A percentile compares a stretch with the other conserved stretches of the same genome.
These are phyloP conservation scores for Chrysosporium queenslandicum DNA, from an alignment of 2,329 filamentous ascomycete genomes.

Conservation along the genomic window DNA sequence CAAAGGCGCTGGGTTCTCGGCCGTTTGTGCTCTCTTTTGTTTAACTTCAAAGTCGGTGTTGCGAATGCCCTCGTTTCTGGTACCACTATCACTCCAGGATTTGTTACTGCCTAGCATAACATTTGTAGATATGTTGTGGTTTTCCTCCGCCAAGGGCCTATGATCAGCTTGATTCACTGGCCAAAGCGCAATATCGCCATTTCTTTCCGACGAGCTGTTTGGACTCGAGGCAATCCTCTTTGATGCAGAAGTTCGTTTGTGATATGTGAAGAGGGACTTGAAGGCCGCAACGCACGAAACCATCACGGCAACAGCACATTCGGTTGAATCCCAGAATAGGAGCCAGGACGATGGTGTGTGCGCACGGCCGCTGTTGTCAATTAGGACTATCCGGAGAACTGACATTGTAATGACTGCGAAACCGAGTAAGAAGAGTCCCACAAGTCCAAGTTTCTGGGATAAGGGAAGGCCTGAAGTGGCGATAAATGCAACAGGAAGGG, in stretches of 20 bases:
- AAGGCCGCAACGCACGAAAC: conserved; percentile 13
- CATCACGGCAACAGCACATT: conserved; percentile 13
- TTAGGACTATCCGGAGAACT: conserved; percentile 9
- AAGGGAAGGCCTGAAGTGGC: conserved; percentile 10
- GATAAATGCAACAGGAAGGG: conserved; percentile 12
- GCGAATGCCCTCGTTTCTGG: conserved; percentile 6
- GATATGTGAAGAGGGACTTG: conserved; percentile 12
- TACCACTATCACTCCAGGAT: not conserved
- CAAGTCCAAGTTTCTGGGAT: conserved; percentile 12
- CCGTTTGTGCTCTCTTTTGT: conserved; percentile 7
- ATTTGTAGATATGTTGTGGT: not conserved
- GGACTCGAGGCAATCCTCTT: not conserved
- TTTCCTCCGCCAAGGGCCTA: not conserved
- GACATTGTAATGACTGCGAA: conserved; percentile 9
- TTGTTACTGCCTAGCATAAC: not conserved
- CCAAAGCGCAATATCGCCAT: not conserved
- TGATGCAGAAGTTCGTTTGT: not conserved
- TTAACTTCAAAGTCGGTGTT: conserved; percentile 12
- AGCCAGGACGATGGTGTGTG: conserved; percentile 12
- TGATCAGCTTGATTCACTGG: not conserved
- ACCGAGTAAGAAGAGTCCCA: conserved; percentile 8
- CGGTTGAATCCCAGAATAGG: conserved; percentile 13
- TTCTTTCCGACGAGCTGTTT: not conserved
- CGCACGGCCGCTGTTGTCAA: not conserved
- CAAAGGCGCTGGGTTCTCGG: too few relatives aligned